Base-by-base conservation (phyloP, 2,329 filamentous ascomycete species). In the Exophiala sideris region DNA sequence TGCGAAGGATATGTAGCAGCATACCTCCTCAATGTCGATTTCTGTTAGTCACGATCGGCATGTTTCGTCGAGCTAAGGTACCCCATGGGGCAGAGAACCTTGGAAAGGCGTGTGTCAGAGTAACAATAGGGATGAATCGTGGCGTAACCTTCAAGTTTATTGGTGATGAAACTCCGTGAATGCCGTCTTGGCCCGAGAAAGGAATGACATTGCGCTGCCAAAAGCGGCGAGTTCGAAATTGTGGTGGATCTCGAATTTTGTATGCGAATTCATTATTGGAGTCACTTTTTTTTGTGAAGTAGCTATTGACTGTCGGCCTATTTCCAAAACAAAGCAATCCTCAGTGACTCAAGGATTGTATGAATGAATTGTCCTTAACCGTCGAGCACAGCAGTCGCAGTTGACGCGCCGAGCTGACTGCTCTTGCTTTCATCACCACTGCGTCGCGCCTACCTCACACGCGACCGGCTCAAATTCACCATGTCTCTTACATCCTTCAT, bases 401-500 rank as follows among this genome's bases (percentile, higher is more conserved):
- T 39, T 21, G 24, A 42, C 40, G 48, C 45, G 45, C 34, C 45
- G 45, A 36, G 35, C 45, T 47, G 9, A 38, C 14, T 41, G 29
- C 44, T 20, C 38, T 24, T 40, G 7, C 18, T 42, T 14, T 6
- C 16, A 32, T 36, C 16, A 32, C 9, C 9, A 35, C 44, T 39
- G 9, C n/a, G 9, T 33, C 44, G 20, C 21, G 16, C 21, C 29
- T n/a, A 12, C 24, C 42, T 35, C 42, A 29, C 16, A 39, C 52
- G 21, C 35, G 32, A 51, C 29, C 35, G n/a, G 16, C 29, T 41
- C 16, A 35, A 12, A 18, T 42, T 56, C 67, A 62, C 52, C 57
- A 81, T 81, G 79, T 81, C 79, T 65, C 74, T 81, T 45, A 73
- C 78, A 61, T 59, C 68, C 57, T 80, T 79, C 68, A 73, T 81